A percentile compares a stretch with the other conserved stretches of the same genome.
Conservation (phyloP, 345 rosid species). For the Camelina laxa region DNA sequence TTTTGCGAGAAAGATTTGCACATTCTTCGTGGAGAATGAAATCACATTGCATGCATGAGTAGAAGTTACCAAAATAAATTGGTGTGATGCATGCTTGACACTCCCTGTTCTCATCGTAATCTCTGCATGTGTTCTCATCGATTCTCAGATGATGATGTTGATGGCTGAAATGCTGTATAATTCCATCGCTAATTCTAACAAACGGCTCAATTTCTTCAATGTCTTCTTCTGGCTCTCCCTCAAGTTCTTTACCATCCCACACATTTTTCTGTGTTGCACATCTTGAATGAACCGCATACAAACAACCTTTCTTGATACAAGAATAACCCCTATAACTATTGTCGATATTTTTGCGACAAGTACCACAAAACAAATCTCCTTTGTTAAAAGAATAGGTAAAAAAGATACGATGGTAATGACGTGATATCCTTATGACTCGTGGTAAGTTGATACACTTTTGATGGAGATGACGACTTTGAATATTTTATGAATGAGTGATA, state of each 20-base stretch:
- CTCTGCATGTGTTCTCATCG: neutral
- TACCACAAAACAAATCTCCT: neutral
- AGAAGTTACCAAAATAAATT: neutral
- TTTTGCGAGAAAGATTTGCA: no score
- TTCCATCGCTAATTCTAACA: no score
- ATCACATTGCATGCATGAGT: neutral
- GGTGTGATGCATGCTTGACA: neutral
- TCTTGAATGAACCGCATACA: neutral
- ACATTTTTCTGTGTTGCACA: neutral
- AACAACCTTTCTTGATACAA: neutral
- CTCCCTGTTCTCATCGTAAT: neutral
- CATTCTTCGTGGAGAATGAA: neutral
- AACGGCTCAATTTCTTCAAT: no score
- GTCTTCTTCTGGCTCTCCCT: no score
- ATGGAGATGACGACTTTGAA: no score
- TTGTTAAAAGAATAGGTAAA: neutral
- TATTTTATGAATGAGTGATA: no score
- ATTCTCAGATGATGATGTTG: neutral
- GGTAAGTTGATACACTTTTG: no score
- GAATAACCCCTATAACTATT: neutral
- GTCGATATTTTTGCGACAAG: neutral
- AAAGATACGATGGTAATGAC: neutral
- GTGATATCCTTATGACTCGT: neutral
- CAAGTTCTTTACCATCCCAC: no score
- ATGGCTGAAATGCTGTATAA: no score